Percentiles rank a stretch among this genome's conserved stretches.
These are phyloP conservation scores for Kalanchoe fedtschenkoi DNA, from an alignment of 164 flowering plant species.

Conservation along the genomic window DNA sequence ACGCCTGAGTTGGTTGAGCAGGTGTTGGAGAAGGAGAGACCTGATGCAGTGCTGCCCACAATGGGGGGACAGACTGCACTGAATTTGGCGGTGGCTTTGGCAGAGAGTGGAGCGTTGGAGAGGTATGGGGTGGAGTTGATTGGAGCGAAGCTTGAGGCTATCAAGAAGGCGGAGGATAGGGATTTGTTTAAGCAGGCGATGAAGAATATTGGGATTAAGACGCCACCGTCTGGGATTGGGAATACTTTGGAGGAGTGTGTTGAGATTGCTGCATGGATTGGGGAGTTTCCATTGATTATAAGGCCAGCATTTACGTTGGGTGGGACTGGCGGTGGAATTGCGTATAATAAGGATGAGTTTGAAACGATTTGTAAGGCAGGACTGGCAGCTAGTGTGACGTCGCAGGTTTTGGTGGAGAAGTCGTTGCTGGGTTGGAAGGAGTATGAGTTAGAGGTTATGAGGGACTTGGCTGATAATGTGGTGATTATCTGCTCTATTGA, in stretches of 20 bases:
- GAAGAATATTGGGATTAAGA: slow-evolving; percentile 75
- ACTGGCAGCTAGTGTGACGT: slow-evolving; percentile 73
- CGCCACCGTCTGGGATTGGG: slow-evolving; percentile 86
- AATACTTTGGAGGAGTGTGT: slow-evolving; percentile 72
- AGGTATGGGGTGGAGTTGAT: slow-evolving; percentile 75
- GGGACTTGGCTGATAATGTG: slow-evolving; percentile 95
- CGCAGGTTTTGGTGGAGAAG: slow-evolving; percentile 93
- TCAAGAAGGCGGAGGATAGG: slow-evolving; percentile 88
- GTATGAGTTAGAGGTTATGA: slow-evolving; percentile 95
- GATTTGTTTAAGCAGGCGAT: slow-evolving; percentile 92
- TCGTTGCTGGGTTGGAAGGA: slow-evolving; percentile 97
- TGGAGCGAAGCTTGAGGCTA: slow-evolving; percentile 91
- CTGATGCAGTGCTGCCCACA: slow-evolving; percentile 88
- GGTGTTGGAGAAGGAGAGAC: slow-evolving; percentile 78
- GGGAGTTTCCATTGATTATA: slow-evolving; percentile 84
- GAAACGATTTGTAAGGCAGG: slow-evolving; percentile 88
- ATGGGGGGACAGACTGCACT: slow-evolving; percentile 99
- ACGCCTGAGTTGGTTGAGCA: slow-evolving; percentile 88
- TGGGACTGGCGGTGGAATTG: slow-evolving; percentile 94
- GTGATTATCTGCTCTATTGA: slow-evolving; percentile 96
- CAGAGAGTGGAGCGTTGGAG: slow-evolving; percentile 71
- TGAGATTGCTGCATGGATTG: slow-evolving; percentile 56
- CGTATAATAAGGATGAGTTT: slow-evolving; percentile 87
- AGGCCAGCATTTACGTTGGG: slow-evolving; percentile 88
- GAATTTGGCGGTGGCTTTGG: slow-evolving; percentile 83